Percentiles rank a stretch among this genome's conserved stretches.
phyloP scores from a whole-genome alignment of 2,329 filamentous ascomycete genomes.

The Pseudogymnoascus sp. region DNA sequence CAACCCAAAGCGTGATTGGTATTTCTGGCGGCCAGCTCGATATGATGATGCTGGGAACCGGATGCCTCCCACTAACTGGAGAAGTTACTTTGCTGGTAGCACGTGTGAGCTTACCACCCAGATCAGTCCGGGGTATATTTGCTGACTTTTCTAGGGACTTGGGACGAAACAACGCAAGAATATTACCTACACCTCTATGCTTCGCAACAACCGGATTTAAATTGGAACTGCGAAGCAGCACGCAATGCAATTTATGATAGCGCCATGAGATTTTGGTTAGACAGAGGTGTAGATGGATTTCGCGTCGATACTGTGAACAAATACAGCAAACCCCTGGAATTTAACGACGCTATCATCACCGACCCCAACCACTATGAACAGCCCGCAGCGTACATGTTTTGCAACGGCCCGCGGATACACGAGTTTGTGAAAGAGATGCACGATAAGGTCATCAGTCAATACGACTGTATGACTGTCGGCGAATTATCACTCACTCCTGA shows the following conservation, averaged over 20 bases:
- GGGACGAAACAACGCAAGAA: conserved; percentile 60
- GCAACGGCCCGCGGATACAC: conserved; percentile 60
- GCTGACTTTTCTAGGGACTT: conserved; percentile 28
- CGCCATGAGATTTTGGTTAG: conserved; percentile 74
- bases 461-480: conserved; percentile 62
- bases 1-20: conserved; percentile 51
- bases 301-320: conserved; percentile 67
- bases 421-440: conserved; percentile 62
- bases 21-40: conserved; percentile 53
- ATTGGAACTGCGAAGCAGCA: conserved; percentile 66
- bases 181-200: conserved; percentile 74
- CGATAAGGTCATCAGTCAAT: conserved; percentile 44
- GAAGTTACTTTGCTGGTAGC: conserved; percentile 49
- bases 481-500: conserved; percentile 58
- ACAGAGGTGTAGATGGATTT: conserved; percentile 64
- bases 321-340: conserved; percentile 54
- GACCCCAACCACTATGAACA: conserved; percentile 38
- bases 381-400: conserved; percentile 47
- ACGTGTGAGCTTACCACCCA: conserved; percentile 44
- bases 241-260: conserved; percentile 62
- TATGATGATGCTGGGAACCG: conserved; percentile 48
- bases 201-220: conserved; percentile 69
- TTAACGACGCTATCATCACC: conserved; percentile 49
- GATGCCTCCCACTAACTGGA: conserved; percentile 68
- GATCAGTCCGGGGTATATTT: background rate